Evolutionary conservation across 2,329 filamentous ascomycete species (phyloP), one percentile per base, ranked within the genome.

Genomic region (Hypomyces perniciosus): DNA sequence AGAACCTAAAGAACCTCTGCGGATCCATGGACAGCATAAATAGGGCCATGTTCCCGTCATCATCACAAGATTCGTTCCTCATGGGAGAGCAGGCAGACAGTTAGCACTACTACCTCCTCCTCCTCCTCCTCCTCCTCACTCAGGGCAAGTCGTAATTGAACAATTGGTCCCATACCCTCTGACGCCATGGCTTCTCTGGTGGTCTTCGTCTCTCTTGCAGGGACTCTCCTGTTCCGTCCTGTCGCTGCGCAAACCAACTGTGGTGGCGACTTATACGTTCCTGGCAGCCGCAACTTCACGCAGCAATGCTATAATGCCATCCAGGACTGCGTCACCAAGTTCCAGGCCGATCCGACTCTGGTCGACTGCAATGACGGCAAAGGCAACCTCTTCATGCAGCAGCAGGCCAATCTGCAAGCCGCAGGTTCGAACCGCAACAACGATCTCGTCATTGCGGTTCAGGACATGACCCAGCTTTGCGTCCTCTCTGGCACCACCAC

Each of bases 331-430:
- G 35, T 44, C n/a, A 8, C 51, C n/a, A 37, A 51, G 44, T 29
- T 48, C 13, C 34, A 35, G n/a, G 52, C 48, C 38, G 39, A 43
- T 33, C 26, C 51, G 8, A 48, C 30, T 5, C 30, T 34, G 6
- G 44, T 51, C 4, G 30, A 47, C 31, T 51, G 43, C 48, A 33
- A 35, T 43, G 44, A 35, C 35, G 43, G 20, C 31, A 35, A 31
- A 12, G 39, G 39, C 28, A 44, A 44, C 31, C 20, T 51, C n/a
- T 35, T 28, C 9, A 47, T 54, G 52, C 48, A 54, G 34, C 52
- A 54, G 26, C 48, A 51, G 8, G 39, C 43, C 12, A 53, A 47
- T 8, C 37, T 30, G 10, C 34, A 27, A 42, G 42, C 42, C 10
- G 31, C n/a, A 2, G 47, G 47, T 3, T 26, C 51, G 5, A 38